Evolutionary conservation across 768 basidiomycete species (phyloP), one percentile per base, ranked within the genome.

Genomic region (Panellus pusillus): DNA sequence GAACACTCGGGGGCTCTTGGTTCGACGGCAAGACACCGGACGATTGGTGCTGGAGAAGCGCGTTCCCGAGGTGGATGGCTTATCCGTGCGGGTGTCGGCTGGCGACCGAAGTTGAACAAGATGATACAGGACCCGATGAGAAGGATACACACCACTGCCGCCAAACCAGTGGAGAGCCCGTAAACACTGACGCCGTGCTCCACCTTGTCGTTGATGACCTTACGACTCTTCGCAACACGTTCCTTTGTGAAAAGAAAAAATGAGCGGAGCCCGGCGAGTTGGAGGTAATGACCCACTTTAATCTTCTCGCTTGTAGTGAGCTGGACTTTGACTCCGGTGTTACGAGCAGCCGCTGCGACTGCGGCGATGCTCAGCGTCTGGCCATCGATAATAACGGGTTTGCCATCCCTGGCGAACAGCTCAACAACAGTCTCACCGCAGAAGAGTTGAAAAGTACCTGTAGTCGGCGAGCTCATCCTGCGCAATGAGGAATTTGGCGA

Each of bases 91-190:
- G 6, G 88, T 89, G 66, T 90, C 88, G 35, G 89, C 89, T 85
- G 7, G 58, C 36, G 32, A 54, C 57, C 37, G 52, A 38, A 53
- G 50, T 51, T 50, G 27, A 40, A 50, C 35, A 50, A 57, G 38
- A 35, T n/a, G n/a, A 47, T 44, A 24, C 44, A 52, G 53, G 44
- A 44, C 12, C 31, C 40, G 36, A 9, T 6, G n/a, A 20, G 74
- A 37, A 56, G 74, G 32, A 86, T 85, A 63, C 84, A 86, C 4
- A 35, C 32, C 32, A 14, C 32, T 35, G 32, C 88, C 89, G 38
- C 89, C 87, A 61, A 87, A 89, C 31, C 89, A 4, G 89, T 89
- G 45, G 86, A 89, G 31, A 93, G 76, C 6, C 91, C 91, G 63
- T 93, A 93, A n/a, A 93, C 80, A 59, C 87, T 89, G 28, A 83